Percentiles rank a stretch among this genome's conserved stretches.
phyloP scores from a whole-genome alignment of 2,329 filamentous ascomycete species.

The Exophiala xenobiotica region DNA sequence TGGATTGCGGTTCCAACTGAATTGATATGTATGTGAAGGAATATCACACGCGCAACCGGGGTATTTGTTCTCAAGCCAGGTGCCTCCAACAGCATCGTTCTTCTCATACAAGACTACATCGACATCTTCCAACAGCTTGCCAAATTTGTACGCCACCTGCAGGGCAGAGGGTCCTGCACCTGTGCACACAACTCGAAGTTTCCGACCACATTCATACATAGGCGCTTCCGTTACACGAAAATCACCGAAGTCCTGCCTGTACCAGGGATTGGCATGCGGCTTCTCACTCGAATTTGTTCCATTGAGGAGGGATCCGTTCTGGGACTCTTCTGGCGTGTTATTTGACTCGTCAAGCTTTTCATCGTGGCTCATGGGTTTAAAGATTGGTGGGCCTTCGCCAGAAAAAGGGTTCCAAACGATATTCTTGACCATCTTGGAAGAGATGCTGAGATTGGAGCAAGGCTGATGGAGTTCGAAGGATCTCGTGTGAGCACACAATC shows the following conservation, averaged over 20 bases:
- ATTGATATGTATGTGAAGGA: not conserved
- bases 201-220: not conserved
- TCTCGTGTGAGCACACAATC: too few species aligned
- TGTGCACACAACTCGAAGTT: not conserved
- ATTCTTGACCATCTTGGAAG: not conserved
- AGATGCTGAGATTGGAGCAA: not conserved
- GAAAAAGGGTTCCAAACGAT: not conserved
- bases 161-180: not conserved
- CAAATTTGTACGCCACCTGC: not conserved
- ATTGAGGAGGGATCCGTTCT: not conserved
- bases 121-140: not conserved
- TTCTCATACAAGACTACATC: slow-evolving; percentile 18
- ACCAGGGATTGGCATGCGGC: not conserved
- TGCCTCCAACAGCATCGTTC: not conserved
- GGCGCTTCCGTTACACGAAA: not conserved
- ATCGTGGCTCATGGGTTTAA: not conserved
- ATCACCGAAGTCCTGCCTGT: not conserved
- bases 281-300: not conserved
- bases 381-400: not conserved
- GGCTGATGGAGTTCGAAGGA: too few species aligned
- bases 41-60: not conserved
- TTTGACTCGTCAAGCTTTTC: not conserved
- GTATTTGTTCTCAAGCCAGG: not conserved
- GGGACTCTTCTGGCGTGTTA: not conserved
- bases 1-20: not conserved